Conservation (phyloP, 2,329 filamentous ascomycete genomes). For the Aspergillus uvarum region DNA sequence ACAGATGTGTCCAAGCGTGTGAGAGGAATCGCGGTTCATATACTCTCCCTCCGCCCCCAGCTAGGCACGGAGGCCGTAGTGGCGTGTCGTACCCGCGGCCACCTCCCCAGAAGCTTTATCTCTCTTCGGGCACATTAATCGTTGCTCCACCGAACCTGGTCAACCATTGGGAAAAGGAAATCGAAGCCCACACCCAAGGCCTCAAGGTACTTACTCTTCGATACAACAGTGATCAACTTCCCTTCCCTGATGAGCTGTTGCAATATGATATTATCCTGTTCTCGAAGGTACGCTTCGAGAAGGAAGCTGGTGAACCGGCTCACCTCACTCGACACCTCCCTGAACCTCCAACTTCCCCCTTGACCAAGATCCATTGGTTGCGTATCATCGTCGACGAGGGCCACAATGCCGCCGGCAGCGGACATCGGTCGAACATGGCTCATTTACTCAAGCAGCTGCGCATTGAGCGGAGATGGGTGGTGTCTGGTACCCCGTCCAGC, state of each 20-base stretch:
- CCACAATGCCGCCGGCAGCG: slow-evolving; percentile 73
- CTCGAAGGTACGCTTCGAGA: slow-evolving; percentile 70
- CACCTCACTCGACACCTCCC: slow-evolving; percentile 50
- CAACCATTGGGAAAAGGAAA: slow-evolving; percentile 80
- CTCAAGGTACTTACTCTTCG: slow-evolving; percentile 66
- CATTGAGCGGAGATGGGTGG: slow-evolving; percentile 77
- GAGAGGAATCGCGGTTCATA: slow-evolving; percentile 61
- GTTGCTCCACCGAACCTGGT: slow-evolving; percentile 82
- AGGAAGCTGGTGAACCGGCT: slow-evolving; percentile 57
- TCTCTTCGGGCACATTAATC: slow-evolving; percentile 71
- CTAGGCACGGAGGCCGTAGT: slow-evolving; percentile 41
- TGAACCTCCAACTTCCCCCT: slow-evolving; percentile 56
- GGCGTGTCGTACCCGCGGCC: slow-evolving; percentile 41
- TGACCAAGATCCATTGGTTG: slow-evolving; percentile 77
- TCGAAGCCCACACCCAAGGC: slow-evolving; percentile 70
- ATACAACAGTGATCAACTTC: slow-evolving; percentile 53
- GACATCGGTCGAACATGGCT: slow-evolving; percentile 58
- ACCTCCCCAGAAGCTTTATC: slow-evolving; percentile 52
- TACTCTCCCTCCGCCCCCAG: slow-evolving; percentile 50
- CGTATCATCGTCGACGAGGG: slow-evolving; percentile 91
- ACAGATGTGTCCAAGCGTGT: slow-evolving; percentile 58
- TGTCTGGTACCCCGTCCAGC: slow-evolving; percentile 85
- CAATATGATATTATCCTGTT: slow-evolving; percentile 76
- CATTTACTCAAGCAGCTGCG: slow-evolving; percentile 54
- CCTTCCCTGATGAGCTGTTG: slow-evolving; percentile 58